Conservation (phyloP, 495 filamentous ascomycete species). For the Clohesyomyces aquaticus region DNA sequence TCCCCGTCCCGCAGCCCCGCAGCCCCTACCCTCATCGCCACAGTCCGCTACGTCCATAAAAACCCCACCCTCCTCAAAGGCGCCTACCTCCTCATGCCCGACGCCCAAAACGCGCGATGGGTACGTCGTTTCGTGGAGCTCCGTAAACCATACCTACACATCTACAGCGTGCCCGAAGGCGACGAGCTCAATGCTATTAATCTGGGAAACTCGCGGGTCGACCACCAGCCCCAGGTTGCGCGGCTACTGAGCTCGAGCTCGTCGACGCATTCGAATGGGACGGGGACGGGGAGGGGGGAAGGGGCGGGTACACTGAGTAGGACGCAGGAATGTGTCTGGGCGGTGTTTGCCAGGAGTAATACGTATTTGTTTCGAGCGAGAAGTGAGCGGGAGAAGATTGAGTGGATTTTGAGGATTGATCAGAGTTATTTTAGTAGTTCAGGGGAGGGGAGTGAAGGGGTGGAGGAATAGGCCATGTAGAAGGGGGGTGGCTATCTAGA, state of each 20-base stretch:
- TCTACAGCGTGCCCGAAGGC: conserved; percentile 79
- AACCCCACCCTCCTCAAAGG: conserved; percentile 71
- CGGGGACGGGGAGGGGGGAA: conserved; percentile 41
- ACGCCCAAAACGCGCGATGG: conserved; percentile 76
- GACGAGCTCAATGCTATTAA: conserved; percentile 91
- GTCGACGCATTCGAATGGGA: conserved; percentile 39
- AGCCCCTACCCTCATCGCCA: conserved; percentile 64
- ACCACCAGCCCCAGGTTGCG: conserved; percentile 84
- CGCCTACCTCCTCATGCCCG: conserved; percentile 81
- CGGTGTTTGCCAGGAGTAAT: conserved; percentile 89
- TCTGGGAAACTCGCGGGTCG: conserved; percentile 79
- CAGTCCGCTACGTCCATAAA: conserved; percentile 69
- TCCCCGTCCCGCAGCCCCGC: conserved; percentile 24
- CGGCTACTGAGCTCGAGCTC: conserved; percentile 73
- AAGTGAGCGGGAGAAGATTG: conserved; percentile 84
- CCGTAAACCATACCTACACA: conserved; percentile 86
- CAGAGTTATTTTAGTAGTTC: conserved; percentile 56
- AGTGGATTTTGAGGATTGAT: conserved; percentile 88
- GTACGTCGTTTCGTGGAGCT: conserved; percentile 90
- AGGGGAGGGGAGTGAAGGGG: conserved; percentile 17
- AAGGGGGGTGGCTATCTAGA: no score
- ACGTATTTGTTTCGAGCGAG: conserved; percentile 92
- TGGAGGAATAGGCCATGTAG: no score
- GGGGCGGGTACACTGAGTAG: no score
- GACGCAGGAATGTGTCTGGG: conserved; percentile 86